A percentile compares a stretch with the other conserved stretches of the same genome.
Evolutionary conservation across 164 flowering plant genomes (phyloP).

Genomic region (Piper longum): DNA sequence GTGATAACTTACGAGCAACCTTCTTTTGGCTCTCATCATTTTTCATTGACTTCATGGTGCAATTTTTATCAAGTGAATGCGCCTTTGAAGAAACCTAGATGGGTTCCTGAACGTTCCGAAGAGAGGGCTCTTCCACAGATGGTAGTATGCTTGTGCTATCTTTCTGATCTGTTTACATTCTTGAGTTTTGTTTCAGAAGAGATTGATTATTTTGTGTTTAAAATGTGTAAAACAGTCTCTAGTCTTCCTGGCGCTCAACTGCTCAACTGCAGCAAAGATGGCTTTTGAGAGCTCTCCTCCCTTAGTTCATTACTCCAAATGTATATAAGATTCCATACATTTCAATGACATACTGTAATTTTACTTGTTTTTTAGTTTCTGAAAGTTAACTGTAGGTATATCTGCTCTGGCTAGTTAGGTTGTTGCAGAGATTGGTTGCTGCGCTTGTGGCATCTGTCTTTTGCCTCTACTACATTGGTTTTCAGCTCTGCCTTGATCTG

Average conservation of each 20-base stretch:
- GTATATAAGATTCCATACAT: not conserved
- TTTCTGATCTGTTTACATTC: not conserved
- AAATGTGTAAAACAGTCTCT: conserved; percentile 34
- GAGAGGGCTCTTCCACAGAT: conserved; percentile 37
- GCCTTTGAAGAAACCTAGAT: conserved; percentile 50
- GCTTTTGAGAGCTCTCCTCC: conserved; percentile 16
- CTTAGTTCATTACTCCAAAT: not conserved
- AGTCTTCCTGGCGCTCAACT: conserved; percentile 55
- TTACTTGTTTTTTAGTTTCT: not conserved
- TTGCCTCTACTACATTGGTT: conserved; percentile 42
- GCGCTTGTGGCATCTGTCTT: conserved; percentile 36
- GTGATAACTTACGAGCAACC: conserved; percentile 75
- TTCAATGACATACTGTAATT: not conserved
- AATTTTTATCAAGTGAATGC: conserved; percentile 17
- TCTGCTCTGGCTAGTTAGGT: conserved; percentile 34
- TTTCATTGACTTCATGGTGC: conserved; percentile 26
- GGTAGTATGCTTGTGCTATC: conserved; percentile 29
- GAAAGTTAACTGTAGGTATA: not conserved
- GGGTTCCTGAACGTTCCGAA: conserved; percentile 54
- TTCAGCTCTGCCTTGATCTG: conserved; percentile 36
- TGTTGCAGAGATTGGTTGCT: conserved; percentile 30
- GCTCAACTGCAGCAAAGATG: conserved; percentile 42
- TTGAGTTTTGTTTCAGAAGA: not conserved
- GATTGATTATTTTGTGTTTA: not conserved
- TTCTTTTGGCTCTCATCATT: conserved; percentile 58